Conservation (phyloP, 169 alveolate species). For the Plasmodium yoelii region DNA sequence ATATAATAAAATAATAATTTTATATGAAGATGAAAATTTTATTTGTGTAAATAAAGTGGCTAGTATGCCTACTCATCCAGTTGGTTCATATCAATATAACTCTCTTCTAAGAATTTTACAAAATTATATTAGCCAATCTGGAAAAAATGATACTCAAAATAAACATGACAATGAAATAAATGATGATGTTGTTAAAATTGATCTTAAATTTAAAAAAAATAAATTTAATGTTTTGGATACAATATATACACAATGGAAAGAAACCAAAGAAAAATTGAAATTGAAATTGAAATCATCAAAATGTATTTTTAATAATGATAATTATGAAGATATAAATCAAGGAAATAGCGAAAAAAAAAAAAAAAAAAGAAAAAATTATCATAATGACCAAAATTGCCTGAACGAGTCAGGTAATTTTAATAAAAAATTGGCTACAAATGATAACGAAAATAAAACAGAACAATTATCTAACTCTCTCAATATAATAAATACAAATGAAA, state of each 20-base stretch:
- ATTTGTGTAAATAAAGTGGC: slow-evolving; percentile 82
- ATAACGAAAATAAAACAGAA: neutral
- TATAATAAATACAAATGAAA: neutral
- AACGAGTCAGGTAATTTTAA: neutral
- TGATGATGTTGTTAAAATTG: slow-evolving; percentile 36
- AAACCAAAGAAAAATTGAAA: too few relatives aligned
- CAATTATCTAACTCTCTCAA: neutral
- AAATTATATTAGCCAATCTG: slow-evolving; percentile 28
- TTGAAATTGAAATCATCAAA: too few relatives aligned
- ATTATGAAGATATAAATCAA: neutral
- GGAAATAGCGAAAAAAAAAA: neutral
- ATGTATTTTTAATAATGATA: too few relatives aligned
- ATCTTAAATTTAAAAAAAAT: slow-evolving; percentile 43
- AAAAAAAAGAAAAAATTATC: neutral
- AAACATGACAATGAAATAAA: slow-evolving; percentile 1
- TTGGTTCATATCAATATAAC: slow-evolving; percentile 85
- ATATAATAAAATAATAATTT: slow-evolving; percentile 63
- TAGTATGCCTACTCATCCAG: slow-evolving; percentile 85
- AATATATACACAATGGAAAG: too few relatives aligned
- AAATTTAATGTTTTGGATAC: slow-evolving; percentile 1
- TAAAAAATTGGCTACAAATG: neutral
- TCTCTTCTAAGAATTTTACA: slow-evolving; percentile 80
- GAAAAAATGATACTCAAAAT: neutral
- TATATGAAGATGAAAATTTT: slow-evolving; percentile 80
- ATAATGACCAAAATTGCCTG: neutral